Evolutionary conservation across 2,329 filamentous ascomycete genomes (phyloP), one percentile per base, ranked within the genome.

Genomic region (Colletotrichum sidae): DNA sequence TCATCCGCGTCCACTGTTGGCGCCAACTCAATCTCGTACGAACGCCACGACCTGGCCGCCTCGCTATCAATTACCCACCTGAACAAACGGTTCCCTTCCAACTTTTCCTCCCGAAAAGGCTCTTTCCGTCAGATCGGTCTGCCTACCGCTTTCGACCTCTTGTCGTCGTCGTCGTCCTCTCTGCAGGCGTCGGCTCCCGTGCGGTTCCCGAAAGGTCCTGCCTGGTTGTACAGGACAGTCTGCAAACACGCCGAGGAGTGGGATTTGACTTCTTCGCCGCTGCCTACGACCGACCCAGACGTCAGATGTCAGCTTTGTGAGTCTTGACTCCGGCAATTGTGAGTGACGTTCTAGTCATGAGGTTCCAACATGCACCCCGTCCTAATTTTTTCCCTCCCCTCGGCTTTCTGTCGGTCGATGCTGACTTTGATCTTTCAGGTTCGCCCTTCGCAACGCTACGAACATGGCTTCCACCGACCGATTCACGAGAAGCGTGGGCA

Each of bases 391-490:
- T 15, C 12, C 25, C 33, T 49, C 8, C 52, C 55, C 52, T 41
- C 51, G 39, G 13, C 10, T 34, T 25, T 10, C 25, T 8, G 52
- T 13, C 46, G 38, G 8, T 34, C 35, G 11, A 15, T 5, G 49
- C 54, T 67, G 54, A 67, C 54, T n/a, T 34, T 34, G 7, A 25
- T 10, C 38, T 41, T 15, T 54, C 53, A 68, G 51, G 8, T 37
- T 13, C n/a, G 49, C 55, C 54, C 33, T 54, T 44, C 11, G 55
- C 46, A 34, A 57, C 39, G 10, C 13, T 13, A 59, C 52, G 65
- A 68, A 51, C 62, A 74, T 75, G 74, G 46, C 65, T 66, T 65
- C 67, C 47, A 55, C 59, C 41, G 52, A 61, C 8, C 65, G 70
- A 69, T 70, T 71, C 54, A 52, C 60, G 62, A 67, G 54, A 45